Base-by-base conservation (phyloP, 2,329 filamentous ascomycete species). In the Myrmaecium sp. region DNA sequence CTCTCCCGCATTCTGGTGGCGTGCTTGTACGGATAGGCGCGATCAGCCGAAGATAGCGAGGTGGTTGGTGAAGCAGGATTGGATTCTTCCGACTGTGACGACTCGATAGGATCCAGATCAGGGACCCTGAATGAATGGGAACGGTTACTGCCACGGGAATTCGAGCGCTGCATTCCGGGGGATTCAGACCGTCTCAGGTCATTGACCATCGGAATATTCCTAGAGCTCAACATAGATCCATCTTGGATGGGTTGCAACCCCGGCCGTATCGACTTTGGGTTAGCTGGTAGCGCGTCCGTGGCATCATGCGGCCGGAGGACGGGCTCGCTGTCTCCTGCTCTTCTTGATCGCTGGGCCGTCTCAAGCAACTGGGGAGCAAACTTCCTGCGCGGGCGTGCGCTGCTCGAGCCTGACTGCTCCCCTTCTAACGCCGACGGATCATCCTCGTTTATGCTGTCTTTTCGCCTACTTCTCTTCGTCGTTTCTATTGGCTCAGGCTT, bases 301-400 rank as follows among this genome's bases (percentile, higher is more conserved):
- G 74, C 79, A 52, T 79, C 72, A 31, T 66, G 64, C 7, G 66
- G 69, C 28, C 60, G 62, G 13, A 72, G 68, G 16, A 72, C 67
- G 12, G 72, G 70, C 5, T 62, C 63, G 1, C 62, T 50, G 39
- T 82, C 74, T 12, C 71, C 71, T 10, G 66, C 66, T 41, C 71
- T 71, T 35, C 76, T 69, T 17, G 72, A 71, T 28, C 82, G 65
- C 39, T 72, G 69, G 4, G 76, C 76, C 3, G 79, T 84, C 50
- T 86, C 81, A 34, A 92, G 74, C 29, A 92, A 59, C 41, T 86
- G 75, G 8, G 82, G 82, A 16, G 74, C 66, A 47, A 91, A 92
- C 32, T 52, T 64, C 21, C 61, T 56, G 4, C 44, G 33, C 7
- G 44, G 29, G 21, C 33, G 22, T 24, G n/a, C n/a, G n/a, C n/a